Percentiles rank a stretch among this genome's conserved stretches.
Conservation (phyloP, 768 basidiomycete genomes). For the Boletales sp. region DNA sequence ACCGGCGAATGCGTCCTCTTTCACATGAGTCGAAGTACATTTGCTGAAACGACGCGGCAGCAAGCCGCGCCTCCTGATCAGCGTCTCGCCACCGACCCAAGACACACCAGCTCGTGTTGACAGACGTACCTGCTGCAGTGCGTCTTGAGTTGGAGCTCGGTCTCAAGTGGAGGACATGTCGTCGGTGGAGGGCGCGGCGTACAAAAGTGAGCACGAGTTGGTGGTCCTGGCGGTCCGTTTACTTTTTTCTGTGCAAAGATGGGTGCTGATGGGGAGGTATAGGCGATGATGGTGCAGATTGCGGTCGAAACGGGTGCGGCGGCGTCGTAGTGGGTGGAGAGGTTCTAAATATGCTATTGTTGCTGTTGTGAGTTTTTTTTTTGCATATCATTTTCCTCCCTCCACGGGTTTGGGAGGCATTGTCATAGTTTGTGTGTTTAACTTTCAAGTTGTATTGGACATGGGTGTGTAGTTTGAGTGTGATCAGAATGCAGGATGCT, state of each 20-base stretch:
- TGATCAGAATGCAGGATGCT: too few species aligned
- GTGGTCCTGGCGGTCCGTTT: slow-evolving; percentile 54
- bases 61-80: slow-evolving; percentile 48
- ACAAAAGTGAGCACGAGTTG: slow-evolving; percentile 57
- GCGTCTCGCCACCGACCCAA: slow-evolving; percentile 47
- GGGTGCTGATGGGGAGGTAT: slow-evolving; percentile 18
- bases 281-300: slow-evolving; percentile 45
- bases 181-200: slow-evolving; percentile 45
- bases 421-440: too few species aligned
- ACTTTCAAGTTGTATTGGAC: too few species aligned
- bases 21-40: slow-evolving; percentile 50
- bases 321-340: slow-evolving; percentile 37
- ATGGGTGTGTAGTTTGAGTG: too few species aligned
- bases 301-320: slow-evolving; percentile 35
- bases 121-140: slow-evolving; percentile 55
- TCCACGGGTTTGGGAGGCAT: too few species aligned
- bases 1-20: slow-evolving; percentile 48
- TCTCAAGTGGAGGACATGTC: slow-evolving; percentile 33
- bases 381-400: too few species aligned
- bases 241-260: not conserved
- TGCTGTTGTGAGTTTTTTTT: too few species aligned
- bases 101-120: slow-evolving; percentile 53
- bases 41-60: slow-evolving; percentile 56
- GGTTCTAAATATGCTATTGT: slow-evolving; percentile 34
- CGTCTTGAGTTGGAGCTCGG: slow-evolving; percentile 52